phyloP scores from a whole-genome alignment of 2,329 filamentous ascomycete species.

The Dryadomyces quercivorus region DNA sequence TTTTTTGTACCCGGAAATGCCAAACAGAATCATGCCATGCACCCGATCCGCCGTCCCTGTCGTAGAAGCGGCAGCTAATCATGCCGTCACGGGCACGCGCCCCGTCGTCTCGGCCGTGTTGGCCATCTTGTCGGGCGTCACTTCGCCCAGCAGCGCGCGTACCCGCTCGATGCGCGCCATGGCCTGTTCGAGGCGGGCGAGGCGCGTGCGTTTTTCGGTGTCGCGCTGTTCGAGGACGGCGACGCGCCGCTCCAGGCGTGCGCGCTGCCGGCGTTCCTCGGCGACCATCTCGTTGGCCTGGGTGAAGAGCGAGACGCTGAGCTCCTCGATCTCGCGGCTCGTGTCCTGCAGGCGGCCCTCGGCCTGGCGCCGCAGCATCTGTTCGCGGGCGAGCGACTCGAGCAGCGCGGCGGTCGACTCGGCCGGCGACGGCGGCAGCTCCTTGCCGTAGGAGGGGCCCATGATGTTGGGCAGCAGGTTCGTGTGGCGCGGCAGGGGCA shows the following conservation, averaged over 20 bases:
- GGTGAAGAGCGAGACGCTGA: constrained; percentile 63
- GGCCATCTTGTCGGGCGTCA: background rate
- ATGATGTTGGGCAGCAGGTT: background rate
- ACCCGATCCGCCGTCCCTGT: background rate
- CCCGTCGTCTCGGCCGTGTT: background rate
- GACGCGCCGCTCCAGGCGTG: constrained; percentile 59
- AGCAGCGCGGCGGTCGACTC: constrained; percentile 38
- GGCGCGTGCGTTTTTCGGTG: constrained; percentile 51
- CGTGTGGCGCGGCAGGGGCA: background rate
- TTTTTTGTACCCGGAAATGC: background rate
- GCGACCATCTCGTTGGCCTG: constrained; percentile 86
- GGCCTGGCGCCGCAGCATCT: constrained; percentile 52
- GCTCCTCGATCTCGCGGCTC: constrained; percentile 64
- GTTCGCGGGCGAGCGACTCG: constrained; percentile 53
- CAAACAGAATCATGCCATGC: background rate
- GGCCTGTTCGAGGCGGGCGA: constrained; percentile 61
- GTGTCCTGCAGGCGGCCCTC: constrained; percentile 56
- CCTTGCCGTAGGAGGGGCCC: background rate
- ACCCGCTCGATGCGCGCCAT: constrained; percentile 61
- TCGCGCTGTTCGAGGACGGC: constrained; percentile 58
- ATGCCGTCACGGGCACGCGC: background rate
- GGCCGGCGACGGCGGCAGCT: constrained; percentile 8
- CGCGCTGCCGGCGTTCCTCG: constrained; percentile 56
- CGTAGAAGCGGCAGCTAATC: background rate
- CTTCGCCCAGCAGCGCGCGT: constrained; percentile 37